Evolutionary conservation across 1,284 basidiomycete species (phyloP).

Genomic region (Ceratobasidium sp.): DNA sequence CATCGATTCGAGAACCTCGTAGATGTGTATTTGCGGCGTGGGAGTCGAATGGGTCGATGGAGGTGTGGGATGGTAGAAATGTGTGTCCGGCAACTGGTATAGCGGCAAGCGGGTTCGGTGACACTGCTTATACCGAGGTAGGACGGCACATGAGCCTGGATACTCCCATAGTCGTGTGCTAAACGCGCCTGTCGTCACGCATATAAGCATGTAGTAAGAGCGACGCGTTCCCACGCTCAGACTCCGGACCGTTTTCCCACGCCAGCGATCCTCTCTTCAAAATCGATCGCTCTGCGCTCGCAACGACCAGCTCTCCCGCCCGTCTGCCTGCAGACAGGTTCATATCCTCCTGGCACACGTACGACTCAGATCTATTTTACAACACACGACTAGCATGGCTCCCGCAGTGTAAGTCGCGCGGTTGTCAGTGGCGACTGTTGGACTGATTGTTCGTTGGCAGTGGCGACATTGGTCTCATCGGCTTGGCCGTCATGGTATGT

Average conservation of each 20-base stretch:
- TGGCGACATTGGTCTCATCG: constrained; percentile 93
- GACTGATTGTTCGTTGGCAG: constrained; percentile 59
- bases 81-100: background rate
- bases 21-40: constrained; percentile 23
- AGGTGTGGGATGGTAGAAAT: constrained; percentile 8
- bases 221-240: constrained; percentile 17
- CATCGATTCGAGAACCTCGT: constrained; percentile 10
- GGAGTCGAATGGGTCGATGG: background rate
- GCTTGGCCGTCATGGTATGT: constrained; percentile 95
- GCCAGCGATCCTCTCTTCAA: constrained; percentile 33
- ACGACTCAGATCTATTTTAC: constrained; percentile 34
- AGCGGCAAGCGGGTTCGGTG: background rate
- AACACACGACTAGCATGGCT: constrained; percentile 37
- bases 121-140: constrained; percentile 34
- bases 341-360: constrained; percentile 1
- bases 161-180: constrained; percentile 14
- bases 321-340: constrained; percentile 34
- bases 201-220: constrained; percentile 3
- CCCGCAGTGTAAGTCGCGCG: constrained; percentile 20
- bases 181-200: background rate
- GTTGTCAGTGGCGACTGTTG: background rate
- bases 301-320: constrained; percentile 4
- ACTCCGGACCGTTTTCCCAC: constrained; percentile 37
- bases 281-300: constrained; percentile 18
- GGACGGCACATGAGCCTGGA: constrained; percentile 6